Evolutionary conservation across 345 rosid genomes (phyloP).

Genomic region (Eucalyptus shirleyi): DNA sequence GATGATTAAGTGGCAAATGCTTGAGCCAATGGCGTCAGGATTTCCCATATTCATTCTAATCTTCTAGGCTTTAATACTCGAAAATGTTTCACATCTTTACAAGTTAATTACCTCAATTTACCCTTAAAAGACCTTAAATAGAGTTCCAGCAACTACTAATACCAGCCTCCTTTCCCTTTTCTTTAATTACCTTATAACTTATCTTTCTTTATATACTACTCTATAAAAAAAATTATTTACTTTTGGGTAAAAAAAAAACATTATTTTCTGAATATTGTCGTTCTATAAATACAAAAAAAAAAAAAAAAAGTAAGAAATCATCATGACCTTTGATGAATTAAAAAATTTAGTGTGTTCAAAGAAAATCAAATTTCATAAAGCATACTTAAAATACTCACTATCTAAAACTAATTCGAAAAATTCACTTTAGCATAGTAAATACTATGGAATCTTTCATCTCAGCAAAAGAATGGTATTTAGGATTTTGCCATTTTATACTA

Average conservation of each 20-base stretch:
- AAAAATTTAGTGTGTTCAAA: not conserved
- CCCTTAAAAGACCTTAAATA: not conserved
- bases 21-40: not conserved
- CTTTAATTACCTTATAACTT: not conserved
- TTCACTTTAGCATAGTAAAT: not conserved
- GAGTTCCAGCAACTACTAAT: not conserved
- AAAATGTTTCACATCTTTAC: not conserved
- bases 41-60: not conserved
- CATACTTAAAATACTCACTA: not conserved
- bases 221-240: not conserved
- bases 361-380: not conserved
- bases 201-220: not conserved
- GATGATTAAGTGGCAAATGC: not conserved
- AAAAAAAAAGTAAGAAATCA: not conserved
- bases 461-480: not conserved
- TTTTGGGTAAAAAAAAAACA: not conserved
- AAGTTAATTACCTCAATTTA: not conserved
- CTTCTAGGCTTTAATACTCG: not conserved
- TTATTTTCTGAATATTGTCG: not conserved
- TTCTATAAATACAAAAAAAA: not conserved
- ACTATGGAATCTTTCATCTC: not conserved
- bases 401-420: not conserved
- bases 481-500: not conserved
- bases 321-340: not conserved
- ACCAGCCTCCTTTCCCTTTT: not conserved